A percentile compares a stretch with the other conserved stretches of the same genome.
phyloP scores from a whole-genome alignment of 2,329 filamentous ascomycete species.

The Fusarium sororula region DNA sequence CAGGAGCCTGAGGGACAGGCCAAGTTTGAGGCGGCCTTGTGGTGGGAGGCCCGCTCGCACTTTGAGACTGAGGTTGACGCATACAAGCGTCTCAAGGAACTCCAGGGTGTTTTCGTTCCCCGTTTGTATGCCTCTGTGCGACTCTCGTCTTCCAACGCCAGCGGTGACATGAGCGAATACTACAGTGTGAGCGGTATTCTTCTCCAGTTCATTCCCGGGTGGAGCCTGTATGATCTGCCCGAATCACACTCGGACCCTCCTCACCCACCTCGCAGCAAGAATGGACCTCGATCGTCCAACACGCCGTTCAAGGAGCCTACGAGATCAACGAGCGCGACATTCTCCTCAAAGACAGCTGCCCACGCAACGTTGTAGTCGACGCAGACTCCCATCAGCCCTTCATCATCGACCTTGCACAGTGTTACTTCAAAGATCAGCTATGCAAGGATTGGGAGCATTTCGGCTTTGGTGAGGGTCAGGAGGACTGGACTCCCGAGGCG shows the following conservation, averaged over 20 bases:
- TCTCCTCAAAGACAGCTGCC: not conserved
- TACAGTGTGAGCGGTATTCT: not conserved
- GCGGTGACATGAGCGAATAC: not conserved
- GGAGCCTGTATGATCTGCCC: accelerated
- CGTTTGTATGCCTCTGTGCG: not conserved
- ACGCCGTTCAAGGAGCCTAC: not conserved
- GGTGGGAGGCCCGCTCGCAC: not conserved
- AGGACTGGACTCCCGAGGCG: not conserved
- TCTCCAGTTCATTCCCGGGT: not conserved
- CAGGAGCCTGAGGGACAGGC: not conserved
- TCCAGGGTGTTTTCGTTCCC: not conserved
- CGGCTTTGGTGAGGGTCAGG: not conserved
- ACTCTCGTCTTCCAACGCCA: accelerated
- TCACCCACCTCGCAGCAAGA: not conserved
- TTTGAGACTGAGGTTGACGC: not conserved
- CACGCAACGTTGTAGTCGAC: not conserved
- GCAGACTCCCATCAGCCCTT: not conserved
- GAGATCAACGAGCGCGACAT: not conserved
- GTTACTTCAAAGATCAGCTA: not conserved
- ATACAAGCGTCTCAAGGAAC: not conserved
- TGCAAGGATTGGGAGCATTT: not conserved
- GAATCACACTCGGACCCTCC: not conserved
- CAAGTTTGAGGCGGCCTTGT: not conserved
- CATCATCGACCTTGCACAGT: not conserved
- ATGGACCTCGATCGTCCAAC: not conserved